A percentile compares a stretch with the other conserved stretches of the same genome.
These are phyloP conservation scores for Haberlea rhodopensis DNA, from an alignment of 257 asterid species.

Conservation along the genomic window DNA sequence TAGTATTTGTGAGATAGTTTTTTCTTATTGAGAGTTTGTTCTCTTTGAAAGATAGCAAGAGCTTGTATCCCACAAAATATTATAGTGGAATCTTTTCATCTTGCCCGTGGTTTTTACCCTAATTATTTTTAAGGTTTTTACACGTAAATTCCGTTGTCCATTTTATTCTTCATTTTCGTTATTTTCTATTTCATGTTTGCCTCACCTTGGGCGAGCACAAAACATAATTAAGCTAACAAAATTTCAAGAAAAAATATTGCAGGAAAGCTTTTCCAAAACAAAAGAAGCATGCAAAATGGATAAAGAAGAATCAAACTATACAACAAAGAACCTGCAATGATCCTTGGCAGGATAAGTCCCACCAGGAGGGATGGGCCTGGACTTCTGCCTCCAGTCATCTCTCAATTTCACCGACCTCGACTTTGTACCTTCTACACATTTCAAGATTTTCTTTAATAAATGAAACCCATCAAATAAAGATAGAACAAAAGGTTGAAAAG, in stretches of 20 bases:
- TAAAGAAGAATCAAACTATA: neutral
- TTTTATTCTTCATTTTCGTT: no score
- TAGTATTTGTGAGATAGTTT: no score
- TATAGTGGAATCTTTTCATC: no score
- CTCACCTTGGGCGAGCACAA: no score
- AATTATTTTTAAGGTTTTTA: no score
- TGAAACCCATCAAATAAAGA: neutral
- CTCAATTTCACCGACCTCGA: conserved; percentile 63
- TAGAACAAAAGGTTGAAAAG: neutral
- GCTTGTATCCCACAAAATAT: no score
- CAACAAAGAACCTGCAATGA: conserved; percentile 72
- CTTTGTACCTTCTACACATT: conserved; percentile 42
- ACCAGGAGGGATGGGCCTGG: conserved; percentile 88
- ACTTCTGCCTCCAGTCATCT: conserved; percentile 90
- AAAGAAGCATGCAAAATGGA: neutral
- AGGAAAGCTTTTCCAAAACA: neutral
- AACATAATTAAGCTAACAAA: neutral
- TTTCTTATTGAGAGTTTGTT: no score
- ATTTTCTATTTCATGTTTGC: no score
- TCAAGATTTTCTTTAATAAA: neutral
- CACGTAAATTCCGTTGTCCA: no score
- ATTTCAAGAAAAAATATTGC: neutral
- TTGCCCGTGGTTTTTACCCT: no score
- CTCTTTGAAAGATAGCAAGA: no score
- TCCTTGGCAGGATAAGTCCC: conserved; percentile 98